Evolutionary conservation across 345 rosid genomes (phyloP).

Genomic region (Murraya koenigii): DNA sequence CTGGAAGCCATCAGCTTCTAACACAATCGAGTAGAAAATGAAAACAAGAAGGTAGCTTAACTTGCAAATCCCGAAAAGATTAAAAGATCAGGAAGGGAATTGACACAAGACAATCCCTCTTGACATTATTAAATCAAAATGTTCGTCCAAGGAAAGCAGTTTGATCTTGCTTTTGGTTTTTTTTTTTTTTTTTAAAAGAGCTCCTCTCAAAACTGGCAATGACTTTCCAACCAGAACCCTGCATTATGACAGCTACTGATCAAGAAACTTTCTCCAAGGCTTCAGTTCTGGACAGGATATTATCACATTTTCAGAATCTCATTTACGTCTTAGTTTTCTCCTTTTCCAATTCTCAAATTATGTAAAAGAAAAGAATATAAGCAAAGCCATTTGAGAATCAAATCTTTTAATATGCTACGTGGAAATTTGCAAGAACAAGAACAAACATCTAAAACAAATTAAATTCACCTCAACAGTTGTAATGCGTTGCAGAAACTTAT

Average conservation of each 20-base stretch:
- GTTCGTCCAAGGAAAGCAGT: conserved; percentile 90
- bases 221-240: conserved; percentile 99
- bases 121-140: conserved; percentile 84
- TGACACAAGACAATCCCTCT: conserved; percentile 19
- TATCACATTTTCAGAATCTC: not conserved
- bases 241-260: conserved; percentile 12
- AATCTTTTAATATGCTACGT: not conserved
- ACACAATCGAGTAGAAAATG: no score
- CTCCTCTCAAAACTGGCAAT: conserved; percentile 88
- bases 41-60: not conserved
- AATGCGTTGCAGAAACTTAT: conserved; percentile 79
- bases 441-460: not conserved
- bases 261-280: not conserved
- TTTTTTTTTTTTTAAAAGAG: no score
- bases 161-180: no score
- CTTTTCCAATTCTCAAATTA: not conserved
- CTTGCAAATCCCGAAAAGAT: no score
- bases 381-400: not conserved
- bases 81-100: no score
- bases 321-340: not conserved
- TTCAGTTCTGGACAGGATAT: not conserved
- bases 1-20: conserved; percentile 13
- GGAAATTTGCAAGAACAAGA: not conserved
- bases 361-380: not conserved
- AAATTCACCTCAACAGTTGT: conserved; percentile 80